phyloP scores from a whole-genome alignment of 768 basidiomycete species.

The Guyanaporus albipodus region DNA sequence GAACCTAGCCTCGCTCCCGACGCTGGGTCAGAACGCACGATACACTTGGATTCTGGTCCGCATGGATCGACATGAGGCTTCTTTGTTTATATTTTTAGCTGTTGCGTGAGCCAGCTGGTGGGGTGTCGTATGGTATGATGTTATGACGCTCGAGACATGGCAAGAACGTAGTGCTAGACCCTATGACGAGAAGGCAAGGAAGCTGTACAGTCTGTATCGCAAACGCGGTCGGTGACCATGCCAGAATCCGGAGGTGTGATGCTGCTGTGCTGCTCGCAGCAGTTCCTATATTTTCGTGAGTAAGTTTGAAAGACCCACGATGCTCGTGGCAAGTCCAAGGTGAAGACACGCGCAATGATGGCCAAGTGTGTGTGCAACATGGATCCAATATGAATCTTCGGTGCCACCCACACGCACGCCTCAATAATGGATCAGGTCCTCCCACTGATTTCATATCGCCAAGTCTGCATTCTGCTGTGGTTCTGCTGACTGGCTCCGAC shows the following conservation, averaged over 20 bases:
- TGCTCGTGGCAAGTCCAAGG: not conserved
- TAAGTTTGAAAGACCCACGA: not conserved
- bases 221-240: no score
- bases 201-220: no score
- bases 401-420: not conserved
- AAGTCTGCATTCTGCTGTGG: not conserved
- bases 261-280: not conserved
- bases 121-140: conserved; percentile 7
- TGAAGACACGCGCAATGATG: not conserved
- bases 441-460: not conserved
- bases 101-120: conserved; percentile 4
- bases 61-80: conserved; percentile 11
- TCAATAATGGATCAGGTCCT: not conserved
- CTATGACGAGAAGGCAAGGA: not conserved
- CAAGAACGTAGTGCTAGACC: not conserved
- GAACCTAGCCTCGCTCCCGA: conserved; percentile 18
- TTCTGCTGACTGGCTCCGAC: not conserved
- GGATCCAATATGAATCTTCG: not conserved
- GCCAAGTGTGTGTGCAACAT: not conserved
- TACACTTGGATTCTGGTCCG: conserved; percentile 19
- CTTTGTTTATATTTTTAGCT: conserved; percentile 1
- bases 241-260: no score
- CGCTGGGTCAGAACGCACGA: conserved; percentile 27
- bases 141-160: conserved; percentile 6
- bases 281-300: conserved; percentile 5